Base-by-base conservation (phyloP, 805 yeast species). In the Lipomyces sp. region DNA sequence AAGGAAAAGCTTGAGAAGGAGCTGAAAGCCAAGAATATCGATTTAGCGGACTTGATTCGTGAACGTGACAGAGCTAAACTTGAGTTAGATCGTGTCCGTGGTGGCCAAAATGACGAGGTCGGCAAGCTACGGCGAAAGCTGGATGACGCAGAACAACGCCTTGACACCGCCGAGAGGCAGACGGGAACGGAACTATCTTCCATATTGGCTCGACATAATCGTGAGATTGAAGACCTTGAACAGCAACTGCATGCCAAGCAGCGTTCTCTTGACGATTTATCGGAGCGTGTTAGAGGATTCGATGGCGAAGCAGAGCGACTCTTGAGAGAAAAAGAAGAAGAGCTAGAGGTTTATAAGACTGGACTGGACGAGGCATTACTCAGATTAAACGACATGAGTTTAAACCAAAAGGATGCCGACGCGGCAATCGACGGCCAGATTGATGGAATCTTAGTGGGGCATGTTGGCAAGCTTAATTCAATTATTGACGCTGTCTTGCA, bases 51-150 rank as follows among this genome's bases (percentile, higher is more conserved):
- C 72, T 82, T 92, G 72, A 92, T 92, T 64, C 84, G 95, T 68
- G 97, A 92, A 75, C 86, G 97, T 65, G 97, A 92, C 75, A 84
- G 96, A 58, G 96, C 97, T 0, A 84, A 94, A 74, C 81, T 92
- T 71, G 97, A 92, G 66, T 79, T 91, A 53, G 97, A 90, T 69
- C 84, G 90, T 71, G 54, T 51, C 34, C 54, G 54, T n/a, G 54
- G 54, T 15, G 80, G 85, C 53, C 87, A 87, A 71, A 87, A 84
- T 63, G 85, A 81, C 66, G 90, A 88, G 70, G 83, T 86, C 66
- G 94, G 89, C 71, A 82, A 80, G 68, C 80, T 90, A 35, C 87
- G 87, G 71, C 80, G 91, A 2, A 87, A 88, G 71, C 75, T 90
- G 53, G 81, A 91, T 66, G 86, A 86, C 63, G 78, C 87, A 65